Conservation (phyloP, 2,329 filamentous ascomycete species). For the Hirsutella thompsonii region DNA sequence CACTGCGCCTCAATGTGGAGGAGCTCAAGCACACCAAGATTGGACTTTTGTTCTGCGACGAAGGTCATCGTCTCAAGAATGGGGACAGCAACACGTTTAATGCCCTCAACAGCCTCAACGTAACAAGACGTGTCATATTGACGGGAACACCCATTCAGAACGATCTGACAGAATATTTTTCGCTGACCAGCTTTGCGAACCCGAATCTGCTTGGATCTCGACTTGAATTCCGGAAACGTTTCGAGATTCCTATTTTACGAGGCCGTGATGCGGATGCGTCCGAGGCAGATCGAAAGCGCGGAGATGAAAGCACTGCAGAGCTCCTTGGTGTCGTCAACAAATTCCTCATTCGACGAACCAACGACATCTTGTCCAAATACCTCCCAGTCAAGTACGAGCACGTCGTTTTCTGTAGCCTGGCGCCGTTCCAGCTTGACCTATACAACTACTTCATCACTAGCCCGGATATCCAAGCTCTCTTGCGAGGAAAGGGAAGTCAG, state of each 20-base stretch:
- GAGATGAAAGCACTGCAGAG: conserved; percentile 71
- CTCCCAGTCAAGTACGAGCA: conserved; percentile 97
- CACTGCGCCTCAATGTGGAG: conserved; percentile 78
- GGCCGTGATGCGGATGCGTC: conserved; percentile 85
- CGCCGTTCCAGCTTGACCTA: conserved; percentile 81
- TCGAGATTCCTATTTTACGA: conserved; percentile 81
- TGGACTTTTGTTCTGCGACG: conserved; percentile 86
- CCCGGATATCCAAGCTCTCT: conserved; percentile 81
- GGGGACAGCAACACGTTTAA: conserved; percentile 92
- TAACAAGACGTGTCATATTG: conserved; percentile 81
- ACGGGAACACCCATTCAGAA: conserved; percentile 98
- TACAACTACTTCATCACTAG: conserved; percentile 98
- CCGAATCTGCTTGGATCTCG: conserved; percentile 81
- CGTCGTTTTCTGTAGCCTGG: conserved; percentile 92
- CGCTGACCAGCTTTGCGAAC: conserved; percentile 92
- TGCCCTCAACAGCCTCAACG: conserved; percentile 80
- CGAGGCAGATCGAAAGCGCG: conserved; percentile 68
- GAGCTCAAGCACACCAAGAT: conserved; percentile 85
- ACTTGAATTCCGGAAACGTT: conserved; percentile 85
- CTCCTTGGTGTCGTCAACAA: conserved; percentile 84
- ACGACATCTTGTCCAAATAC: conserved; percentile 97
- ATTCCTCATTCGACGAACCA: conserved; percentile 94
- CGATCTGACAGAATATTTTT: conserved; percentile 95
- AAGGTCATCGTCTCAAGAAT: conserved; percentile 94
- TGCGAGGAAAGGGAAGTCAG: conserved; percentile 89